phyloP scores from a whole-genome alignment of 495 filamentous ascomycete species.

The Penicillium salamii region DNA sequence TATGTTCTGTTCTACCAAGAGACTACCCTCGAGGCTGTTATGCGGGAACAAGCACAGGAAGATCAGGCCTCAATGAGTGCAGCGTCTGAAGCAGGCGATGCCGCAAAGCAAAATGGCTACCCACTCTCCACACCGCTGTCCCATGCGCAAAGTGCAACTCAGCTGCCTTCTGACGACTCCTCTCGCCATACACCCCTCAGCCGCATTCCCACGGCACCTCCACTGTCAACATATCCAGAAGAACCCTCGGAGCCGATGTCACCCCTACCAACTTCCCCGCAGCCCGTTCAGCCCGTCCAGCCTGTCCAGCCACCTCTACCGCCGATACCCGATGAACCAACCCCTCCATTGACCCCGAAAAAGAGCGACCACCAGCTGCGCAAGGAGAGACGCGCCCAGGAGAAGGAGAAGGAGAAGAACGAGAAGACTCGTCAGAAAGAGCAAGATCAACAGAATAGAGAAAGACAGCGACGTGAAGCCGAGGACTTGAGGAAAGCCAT shows the following conservation, averaged over 20 bases:
- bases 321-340: constrained; percentile 34
- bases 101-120: constrained; percentile 45
- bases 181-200: constrained; percentile 54
- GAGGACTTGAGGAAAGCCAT: constrained; percentile 58
- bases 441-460: constrained; percentile 45
- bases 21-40: constrained; percentile 84
- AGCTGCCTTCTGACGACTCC: constrained; percentile 42
- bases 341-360: constrained; percentile 31
- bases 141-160: constrained; percentile 43
- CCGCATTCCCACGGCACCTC: constrained; percentile 61
- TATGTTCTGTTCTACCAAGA: constrained; percentile 99
- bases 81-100: constrained; percentile 53
- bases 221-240: constrained; percentile 36
- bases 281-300: constrained; percentile 1
- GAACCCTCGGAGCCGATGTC: constrained; percentile 23
- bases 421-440: constrained; percentile 66
- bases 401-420: constrained; percentile 64
- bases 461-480: constrained; percentile 52
- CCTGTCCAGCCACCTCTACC: constrained; percentile 32
- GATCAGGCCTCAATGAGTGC: constrained; percentile 53
- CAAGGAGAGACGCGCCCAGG: constrained; percentile 62
- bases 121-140: constrained; percentile 26
- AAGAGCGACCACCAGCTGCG: constrained; percentile 46
- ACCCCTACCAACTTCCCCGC: constrained; percentile 17
- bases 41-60: constrained; percentile 79